Percentiles rank a stretch among this genome's conserved stretches.
Evolutionary conservation across 1,284 basidiomycete genomes (phyloP).

Genomic region (Acaromyces ingoldii): DNA sequence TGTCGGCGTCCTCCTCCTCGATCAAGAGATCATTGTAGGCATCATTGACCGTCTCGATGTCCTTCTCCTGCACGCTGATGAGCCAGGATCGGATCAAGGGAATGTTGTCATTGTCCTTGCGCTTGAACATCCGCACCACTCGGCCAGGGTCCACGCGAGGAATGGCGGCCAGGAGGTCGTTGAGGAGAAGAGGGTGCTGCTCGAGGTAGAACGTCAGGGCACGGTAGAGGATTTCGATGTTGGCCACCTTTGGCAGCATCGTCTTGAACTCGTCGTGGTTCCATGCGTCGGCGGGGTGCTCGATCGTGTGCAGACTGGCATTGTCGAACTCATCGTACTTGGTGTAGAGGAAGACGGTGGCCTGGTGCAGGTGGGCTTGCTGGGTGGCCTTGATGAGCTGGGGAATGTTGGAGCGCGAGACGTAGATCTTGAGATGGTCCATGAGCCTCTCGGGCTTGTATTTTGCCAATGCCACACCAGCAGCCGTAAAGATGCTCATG

Average conservation of each 20-base stretch:
- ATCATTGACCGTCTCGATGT: slow-evolving; percentile 93
- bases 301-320: slow-evolving; percentile 95
- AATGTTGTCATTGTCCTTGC: slow-evolving; percentile 82
- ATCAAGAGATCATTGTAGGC: slow-evolving; percentile 95
- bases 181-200: slow-evolving; percentile 86
- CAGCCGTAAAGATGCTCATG: slow-evolving; percentile 78
- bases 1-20: slow-evolving; percentile 98
- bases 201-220: slow-evolving; percentile 62
- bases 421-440: slow-evolving; percentile 98
- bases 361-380: slow-evolving; percentile 96
- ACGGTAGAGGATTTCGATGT: slow-evolving; percentile 97
- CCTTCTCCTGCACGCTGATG: slow-evolving; percentile 91
- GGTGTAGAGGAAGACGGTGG: slow-evolving; percentile 94
- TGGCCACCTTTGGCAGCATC: slow-evolving; percentile 64
- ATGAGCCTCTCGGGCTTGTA: slow-evolving; percentile 96
- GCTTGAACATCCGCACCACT: slow-evolving; percentile 85
- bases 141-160: slow-evolving; percentile 83
- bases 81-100: slow-evolving; percentile 93
- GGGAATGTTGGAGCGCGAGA: slow-evolving; percentile 92
- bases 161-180: slow-evolving; percentile 79
- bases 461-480: slow-evolving; percentile 91
- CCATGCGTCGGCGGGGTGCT: slow-evolving; percentile 93
- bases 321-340: slow-evolving; percentile 97
- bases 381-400: slow-evolving; percentile 92
- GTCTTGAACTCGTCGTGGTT: slow-evolving; percentile 88